phyloP scores from a whole-genome alignment of 495 filamentous ascomycete species.

The Rostrohypoxylon terebratum region DNA sequence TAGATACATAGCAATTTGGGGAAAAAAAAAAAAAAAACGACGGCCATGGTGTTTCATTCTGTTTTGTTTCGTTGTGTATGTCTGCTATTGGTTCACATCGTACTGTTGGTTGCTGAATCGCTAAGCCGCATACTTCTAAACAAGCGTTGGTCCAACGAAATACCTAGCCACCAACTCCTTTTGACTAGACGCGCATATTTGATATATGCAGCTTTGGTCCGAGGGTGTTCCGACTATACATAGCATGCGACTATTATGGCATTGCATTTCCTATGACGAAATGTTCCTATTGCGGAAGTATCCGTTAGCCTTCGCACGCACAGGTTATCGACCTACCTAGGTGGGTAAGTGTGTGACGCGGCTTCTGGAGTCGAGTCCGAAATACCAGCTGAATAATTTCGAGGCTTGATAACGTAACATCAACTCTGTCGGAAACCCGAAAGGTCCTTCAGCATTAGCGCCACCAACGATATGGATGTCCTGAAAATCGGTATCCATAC shows the following conservation, averaged over 20 bases:
- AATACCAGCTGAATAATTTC: background rate
- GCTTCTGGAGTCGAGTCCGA: no score
- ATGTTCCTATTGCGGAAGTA: no score
- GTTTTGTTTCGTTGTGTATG: background rate
- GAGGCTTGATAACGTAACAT: background rate
- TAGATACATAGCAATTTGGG: background rate
- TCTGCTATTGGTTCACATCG: background rate
- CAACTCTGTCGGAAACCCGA: background rate
- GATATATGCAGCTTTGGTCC: background rate
- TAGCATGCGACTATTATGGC: no score
- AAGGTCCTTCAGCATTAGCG: background rate
- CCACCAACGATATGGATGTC: background rate
- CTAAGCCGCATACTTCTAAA: background rate
- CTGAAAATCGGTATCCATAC: no score
- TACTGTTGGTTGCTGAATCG: background rate
- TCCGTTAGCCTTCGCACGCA: no score
- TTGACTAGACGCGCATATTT: background rate
- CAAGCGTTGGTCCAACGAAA: background rate
- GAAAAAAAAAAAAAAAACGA: no score
- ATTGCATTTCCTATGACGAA: background rate
- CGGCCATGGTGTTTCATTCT: background rate
- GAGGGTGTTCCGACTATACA: background rate
- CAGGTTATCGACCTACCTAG: no score
- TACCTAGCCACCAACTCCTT: background rate
- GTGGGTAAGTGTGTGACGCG: no score